Evolutionary conservation across 495 filamentous ascomycete species (phyloP), one percentile per base, ranked within the genome.

Genomic region (Bathelium albidoporum): DNA sequence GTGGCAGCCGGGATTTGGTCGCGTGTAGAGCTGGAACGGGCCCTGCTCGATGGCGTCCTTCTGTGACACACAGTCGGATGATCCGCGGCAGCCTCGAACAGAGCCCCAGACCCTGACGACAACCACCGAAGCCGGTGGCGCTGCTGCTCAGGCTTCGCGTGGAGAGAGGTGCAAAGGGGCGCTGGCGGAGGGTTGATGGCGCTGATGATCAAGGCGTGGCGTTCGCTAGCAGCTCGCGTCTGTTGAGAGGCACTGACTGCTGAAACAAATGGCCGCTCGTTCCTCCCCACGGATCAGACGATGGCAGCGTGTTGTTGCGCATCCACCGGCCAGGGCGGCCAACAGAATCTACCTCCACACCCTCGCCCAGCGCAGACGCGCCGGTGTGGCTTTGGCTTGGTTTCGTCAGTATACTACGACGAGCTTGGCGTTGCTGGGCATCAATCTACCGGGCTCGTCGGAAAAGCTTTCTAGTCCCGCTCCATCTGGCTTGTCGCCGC

Each of bases 31-130:
- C 24, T 55, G 24, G 49, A 24, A n/a, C 11, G 24, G 4, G 49
- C 49, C 49, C 49, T 55, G 49, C 29, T 9, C 22, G 2, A 9
- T 55, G 11, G 49, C 9, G 26, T 55, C 5, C 49, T 55, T 16
- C 49, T 55, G 49, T 55, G 12, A 55, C 49, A 55, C 49, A 55
- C 26, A 20, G 49, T 29, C 49, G 49, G 49, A 29, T n/a, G 49
- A 55, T 55, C 49, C 49, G 7, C 49, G 49, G 49, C 20, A 9
- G 9, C 20, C n/a, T 26, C 20, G 12, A 28, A n/a, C 49, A 55
- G 49, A 29, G 49, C 20, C 49, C 49, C 49, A 55, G 44, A 22
- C 44, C 44, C 44, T 49, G 44, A 20, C 44, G 20, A 20, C 44
- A 16, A 49, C 44, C 44, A 49, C 44, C 5, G 5, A 14, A 14